phyloP scores from a whole-genome alignment of 1,284 basidiomycete genomes.

The Flammula alnicola region DNA sequence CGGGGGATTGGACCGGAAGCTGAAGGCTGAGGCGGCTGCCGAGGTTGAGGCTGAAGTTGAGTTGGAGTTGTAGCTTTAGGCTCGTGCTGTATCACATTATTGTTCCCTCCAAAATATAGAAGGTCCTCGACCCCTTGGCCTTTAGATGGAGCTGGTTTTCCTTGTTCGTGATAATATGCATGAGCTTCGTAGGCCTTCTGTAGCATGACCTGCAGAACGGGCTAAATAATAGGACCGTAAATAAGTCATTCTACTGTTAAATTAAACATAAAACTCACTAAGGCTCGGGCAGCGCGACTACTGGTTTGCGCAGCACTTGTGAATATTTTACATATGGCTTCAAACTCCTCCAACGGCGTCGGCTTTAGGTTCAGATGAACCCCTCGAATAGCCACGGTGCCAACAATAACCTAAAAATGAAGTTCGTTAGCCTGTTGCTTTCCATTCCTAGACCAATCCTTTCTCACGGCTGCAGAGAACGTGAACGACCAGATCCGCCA shows the following conservation, averaged over 20 bases:
- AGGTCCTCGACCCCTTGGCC: constrained; percentile 40
- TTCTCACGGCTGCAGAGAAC: constrained; percentile 50
- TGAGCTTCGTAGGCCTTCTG: constrained; percentile 40
- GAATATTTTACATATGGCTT: constrained; percentile 46
- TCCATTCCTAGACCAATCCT: background rate
- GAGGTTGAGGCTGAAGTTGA: background rate
- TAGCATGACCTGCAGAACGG: constrained; percentile 43
- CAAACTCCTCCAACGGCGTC: constrained; percentile 44
- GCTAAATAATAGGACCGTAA: constrained; percentile 29
- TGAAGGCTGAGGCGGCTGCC: background rate
- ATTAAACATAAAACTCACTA: constrained; percentile 34
- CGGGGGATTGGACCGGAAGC: too few species aligned
- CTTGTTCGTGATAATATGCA: constrained; percentile 25
- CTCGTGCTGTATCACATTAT: constrained; percentile 24
- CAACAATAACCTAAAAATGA: constrained; percentile 43
- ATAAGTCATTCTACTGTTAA: background rate
- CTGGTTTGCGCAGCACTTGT: constrained; percentile 44
- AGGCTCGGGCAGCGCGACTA: constrained; percentile 47
- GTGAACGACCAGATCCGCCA: constrained; percentile 55
- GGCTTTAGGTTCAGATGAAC: constrained; percentile 43
- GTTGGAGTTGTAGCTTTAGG: background rate
- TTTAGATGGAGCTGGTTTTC: constrained; percentile 25
- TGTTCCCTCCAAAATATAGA: constrained; percentile 43
- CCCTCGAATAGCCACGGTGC: constrained; percentile 47
- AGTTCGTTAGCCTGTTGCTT: background rate